These are phyloP conservation scores for Ogataea zsoltii DNA, from an alignment of 805 yeast genomes.

Conservation along the genomic window DNA sequence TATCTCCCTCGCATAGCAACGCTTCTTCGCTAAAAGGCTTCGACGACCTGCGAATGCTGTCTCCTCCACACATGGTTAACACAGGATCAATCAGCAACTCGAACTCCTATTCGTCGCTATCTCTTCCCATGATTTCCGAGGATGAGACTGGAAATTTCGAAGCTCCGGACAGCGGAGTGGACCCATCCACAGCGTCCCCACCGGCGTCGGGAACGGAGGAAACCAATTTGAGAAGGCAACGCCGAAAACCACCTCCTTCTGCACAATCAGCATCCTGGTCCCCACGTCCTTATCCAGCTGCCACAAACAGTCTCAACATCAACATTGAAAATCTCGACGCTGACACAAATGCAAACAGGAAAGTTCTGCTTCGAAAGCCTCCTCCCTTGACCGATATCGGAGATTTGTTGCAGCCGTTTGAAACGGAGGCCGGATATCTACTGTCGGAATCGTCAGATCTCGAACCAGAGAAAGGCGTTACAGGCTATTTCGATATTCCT, in stretches of 20 bases:
- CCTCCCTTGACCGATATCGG: slow-evolving; percentile 10
- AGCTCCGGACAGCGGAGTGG: too few species aligned
- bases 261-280: neutral
- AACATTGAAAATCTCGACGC: slow-evolving; percentile 6
- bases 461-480: slow-evolving; percentile 3
- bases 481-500: slow-evolving; percentile 1
- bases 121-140: slow-evolving; percentile 24
- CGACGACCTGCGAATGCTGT: slow-evolving; percentile 8
- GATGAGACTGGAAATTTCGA: slow-evolving; percentile 12
- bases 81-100: slow-evolving; percentile 11
- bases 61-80: slow-evolving; percentile 8
- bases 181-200: neutral
- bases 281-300: neutral
- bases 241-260: slow-evolving; percentile 25
- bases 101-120: slow-evolving; percentile 21
- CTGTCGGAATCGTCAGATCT: slow-evolving; percentile 9
- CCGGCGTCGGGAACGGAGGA: neutral
- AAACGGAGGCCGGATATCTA: slow-evolving; percentile 3
- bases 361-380: slow-evolving; percentile 10
- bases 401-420: neutral
- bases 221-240: neutral
- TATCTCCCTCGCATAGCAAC: slow-evolving; percentile 11
- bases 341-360: neutral
- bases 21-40: slow-evolving; percentile 7
- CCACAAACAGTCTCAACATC: neutral